phyloP scores from a whole-genome alignment of 179 eudicot species.

The Sideroxylon spinosum region DNA sequence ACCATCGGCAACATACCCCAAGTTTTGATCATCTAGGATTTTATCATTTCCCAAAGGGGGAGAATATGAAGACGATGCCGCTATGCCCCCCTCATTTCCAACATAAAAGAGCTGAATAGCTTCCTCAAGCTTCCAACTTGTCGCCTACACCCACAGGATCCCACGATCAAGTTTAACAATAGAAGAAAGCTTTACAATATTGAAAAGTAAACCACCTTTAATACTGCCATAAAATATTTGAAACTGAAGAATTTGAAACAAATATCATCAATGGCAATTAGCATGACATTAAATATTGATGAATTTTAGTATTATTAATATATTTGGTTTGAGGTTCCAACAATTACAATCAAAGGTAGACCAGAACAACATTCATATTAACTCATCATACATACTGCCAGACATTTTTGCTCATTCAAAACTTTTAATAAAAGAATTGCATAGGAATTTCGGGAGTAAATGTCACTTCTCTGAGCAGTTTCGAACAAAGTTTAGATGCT shows the following conservation, averaged over 20 bases:
- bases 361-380: too few relatives aligned
- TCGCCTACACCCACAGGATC: conserved; percentile 52
- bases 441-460: too few relatives aligned
- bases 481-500: too few relatives aligned
- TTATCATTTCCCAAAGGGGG: conserved; percentile 41
- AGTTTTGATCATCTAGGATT: conserved; percentile 33
- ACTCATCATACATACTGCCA: too few relatives aligned
- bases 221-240: not conserved
- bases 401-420: too few relatives aligned
- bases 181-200: not conserved
- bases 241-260: not conserved
- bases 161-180: not conserved
- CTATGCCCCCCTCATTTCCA: conserved; percentile 64
- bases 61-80: conserved; percentile 32
- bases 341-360: too few relatives aligned
- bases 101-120: conserved; percentile 89
- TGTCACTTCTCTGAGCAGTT: too few relatives aligned
- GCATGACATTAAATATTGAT: not conserved
- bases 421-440: too few relatives aligned
- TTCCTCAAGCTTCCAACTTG: conserved; percentile 96
- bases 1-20: conserved; percentile 37
- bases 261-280: not conserved
- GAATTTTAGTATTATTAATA: not conserved
- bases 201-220: not conserved
- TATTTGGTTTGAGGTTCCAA: not conserved